Percentiles rank a stretch among this genome's conserved stretches.
Evolutionary conservation across 805 yeast species (phyloP).

Genomic region (Suhomyces canberraensis): DNA sequence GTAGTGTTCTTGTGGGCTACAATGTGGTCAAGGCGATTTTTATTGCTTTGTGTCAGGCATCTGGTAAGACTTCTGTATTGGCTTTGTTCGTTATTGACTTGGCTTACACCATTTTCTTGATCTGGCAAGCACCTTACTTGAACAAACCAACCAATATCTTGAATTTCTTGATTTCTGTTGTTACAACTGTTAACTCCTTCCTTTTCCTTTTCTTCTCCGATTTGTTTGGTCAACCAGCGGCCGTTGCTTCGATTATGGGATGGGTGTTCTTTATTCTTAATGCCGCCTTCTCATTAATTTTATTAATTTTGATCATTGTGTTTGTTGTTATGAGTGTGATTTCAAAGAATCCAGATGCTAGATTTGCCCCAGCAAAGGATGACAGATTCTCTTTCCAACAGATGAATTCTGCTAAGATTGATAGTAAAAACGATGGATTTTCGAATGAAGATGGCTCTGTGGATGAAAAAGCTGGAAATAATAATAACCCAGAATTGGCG

Average conservation of each 20-base stretch:
- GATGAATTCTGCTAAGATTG: constrained; percentile 11
- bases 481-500: constrained; percentile 19
- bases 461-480: constrained; percentile 4
- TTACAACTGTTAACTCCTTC: constrained; percentile 75
- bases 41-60: constrained; percentile 72
- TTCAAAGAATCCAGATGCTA: constrained; percentile 83
- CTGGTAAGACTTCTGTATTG: constrained; percentile 80
- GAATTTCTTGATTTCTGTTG: constrained; percentile 68
- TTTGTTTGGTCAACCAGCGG: constrained; percentile 74
- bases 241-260: constrained; percentile 84
- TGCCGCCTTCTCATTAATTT: constrained; percentile 79
- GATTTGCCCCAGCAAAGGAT: constrained; percentile 85
- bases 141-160: constrained; percentile 79
- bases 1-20: constrained; percentile 59
- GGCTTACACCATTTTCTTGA: constrained; percentile 60
- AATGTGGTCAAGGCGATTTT: constrained; percentile 65
- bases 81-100: constrained; percentile 75
- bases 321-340: constrained; percentile 60
- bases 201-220: constrained; percentile 83
- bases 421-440: background rate
- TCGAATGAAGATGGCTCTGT: background rate
- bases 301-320: constrained; percentile 67
- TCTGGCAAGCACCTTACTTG: constrained; percentile 69
- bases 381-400: constrained; percentile 88
- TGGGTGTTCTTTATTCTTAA: constrained; percentile 85